A percentile compares a stretch with the other conserved stretches of the same genome.
Conservation (phyloP, 1,284 basidiomycete genomes). For the Coniferiporia weirii region DNA sequence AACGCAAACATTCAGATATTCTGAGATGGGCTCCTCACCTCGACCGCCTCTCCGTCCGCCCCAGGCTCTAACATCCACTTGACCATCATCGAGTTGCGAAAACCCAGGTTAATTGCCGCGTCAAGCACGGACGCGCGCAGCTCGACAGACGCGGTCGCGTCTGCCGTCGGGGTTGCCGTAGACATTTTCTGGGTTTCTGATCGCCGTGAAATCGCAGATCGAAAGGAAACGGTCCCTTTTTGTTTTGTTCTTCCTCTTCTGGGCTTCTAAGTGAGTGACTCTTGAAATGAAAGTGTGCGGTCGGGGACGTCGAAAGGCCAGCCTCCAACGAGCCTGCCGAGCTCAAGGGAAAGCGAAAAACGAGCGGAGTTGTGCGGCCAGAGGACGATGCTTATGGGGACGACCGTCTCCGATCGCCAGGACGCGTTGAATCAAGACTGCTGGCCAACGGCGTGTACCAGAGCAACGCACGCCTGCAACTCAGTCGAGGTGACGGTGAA, state of each 20-base stretch:
- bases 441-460: neutral
- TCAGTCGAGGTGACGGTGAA: neutral
- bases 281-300: neutral
- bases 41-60: neutral
- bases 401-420: neutral
- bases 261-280: neutral
- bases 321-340: neutral
- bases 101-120: conserved; percentile 16
- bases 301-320: neutral
- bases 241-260: neutral
- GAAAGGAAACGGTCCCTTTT: neutral
- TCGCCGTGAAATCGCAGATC: neutral
- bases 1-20: conserved; percentile 1
- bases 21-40: conserved; percentile 8
- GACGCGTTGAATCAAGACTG: neutral
- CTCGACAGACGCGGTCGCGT: conserved; percentile 2
- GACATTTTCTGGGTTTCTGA: neutral
- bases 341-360: neutral
- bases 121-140: conserved; percentile 18
- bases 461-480: neutral
- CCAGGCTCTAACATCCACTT: conserved; percentile 18
- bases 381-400: neutral
- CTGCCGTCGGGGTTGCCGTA: neutral
- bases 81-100: conserved; percentile 16
- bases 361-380: neutral